phyloP scores from a whole-genome alignment of 805 yeast species.

The Sungouiozyma ichnusensis region DNA sequence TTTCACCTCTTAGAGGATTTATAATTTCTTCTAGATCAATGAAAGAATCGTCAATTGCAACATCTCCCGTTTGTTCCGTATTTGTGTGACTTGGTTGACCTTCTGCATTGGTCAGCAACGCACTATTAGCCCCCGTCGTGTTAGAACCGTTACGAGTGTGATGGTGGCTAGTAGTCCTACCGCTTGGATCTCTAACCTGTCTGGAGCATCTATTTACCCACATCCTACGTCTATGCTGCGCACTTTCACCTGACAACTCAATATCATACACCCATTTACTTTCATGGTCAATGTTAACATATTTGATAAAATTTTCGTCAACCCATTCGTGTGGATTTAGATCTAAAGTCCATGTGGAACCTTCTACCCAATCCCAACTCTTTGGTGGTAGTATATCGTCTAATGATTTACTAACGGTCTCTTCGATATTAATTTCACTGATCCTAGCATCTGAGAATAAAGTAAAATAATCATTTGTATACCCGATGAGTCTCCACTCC shows the following conservation, averaged over 20 bases:
- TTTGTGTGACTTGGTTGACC: too few species aligned
- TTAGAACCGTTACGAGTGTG: neutral
- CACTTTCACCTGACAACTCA: constrained; percentile 23
- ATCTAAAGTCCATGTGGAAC: constrained; percentile 57
- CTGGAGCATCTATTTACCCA: constrained; percentile 43
- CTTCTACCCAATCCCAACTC: constrained; percentile 42
- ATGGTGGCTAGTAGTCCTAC: neutral
- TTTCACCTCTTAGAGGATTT: constrained; percentile 13
- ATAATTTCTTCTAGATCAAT: constrained; percentile 10
- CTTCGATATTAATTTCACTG: constrained; percentile 15
- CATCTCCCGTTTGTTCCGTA: neutral
- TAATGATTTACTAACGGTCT: constrained; percentile 12
- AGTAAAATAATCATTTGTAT: constrained; percentile 43
- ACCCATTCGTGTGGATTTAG: constrained; percentile 59
- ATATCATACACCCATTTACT: constrained; percentile 82
- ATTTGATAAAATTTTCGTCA: constrained; percentile 37
- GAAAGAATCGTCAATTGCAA: neutral
- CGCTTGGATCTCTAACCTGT: neutral
- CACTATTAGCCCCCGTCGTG: neutral
- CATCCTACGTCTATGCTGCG: constrained; percentile 48
- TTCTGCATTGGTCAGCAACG: too few species aligned
- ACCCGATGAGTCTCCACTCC: constrained; percentile 59
- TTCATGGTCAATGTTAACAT: constrained; percentile 54
- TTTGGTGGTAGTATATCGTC: constrained; percentile 44
- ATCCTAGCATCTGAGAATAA: constrained; percentile 35